Conservation (phyloP, 306 rosid species). For the Pyrus bretschneideri region DNA sequence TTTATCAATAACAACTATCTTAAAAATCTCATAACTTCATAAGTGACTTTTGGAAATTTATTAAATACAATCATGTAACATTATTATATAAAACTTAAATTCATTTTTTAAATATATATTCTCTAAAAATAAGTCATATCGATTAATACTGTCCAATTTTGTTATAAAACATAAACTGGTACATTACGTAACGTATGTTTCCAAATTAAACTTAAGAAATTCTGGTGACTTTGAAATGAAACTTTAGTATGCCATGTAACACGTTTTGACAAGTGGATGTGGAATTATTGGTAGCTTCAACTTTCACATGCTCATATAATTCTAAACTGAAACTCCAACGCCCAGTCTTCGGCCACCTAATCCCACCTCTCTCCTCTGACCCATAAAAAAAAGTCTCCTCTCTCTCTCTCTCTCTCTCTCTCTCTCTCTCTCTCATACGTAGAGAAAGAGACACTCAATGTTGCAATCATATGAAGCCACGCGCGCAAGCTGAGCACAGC, state of each 20-base stretch:
- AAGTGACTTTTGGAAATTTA: too few relatives aligned
- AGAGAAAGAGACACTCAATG: not conserved
- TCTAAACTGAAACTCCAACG: slow-evolving; percentile 18
- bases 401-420: not conserved
- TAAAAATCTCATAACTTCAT: too few relatives aligned
- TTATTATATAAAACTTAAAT: too few relatives aligned
- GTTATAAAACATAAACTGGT: too few relatives aligned
- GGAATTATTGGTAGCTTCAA: slow-evolving; percentile 19
- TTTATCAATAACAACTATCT: too few relatives aligned
- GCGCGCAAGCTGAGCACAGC: not conserved
- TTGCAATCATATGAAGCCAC: not conserved
- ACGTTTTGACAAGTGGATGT: slow-evolving; percentile 26
- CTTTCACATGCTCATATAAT: not conserved
- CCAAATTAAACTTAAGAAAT: too few relatives aligned
- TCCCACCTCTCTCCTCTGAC: not conserved
- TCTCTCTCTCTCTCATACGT: not conserved
- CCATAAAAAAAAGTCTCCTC: not conserved
- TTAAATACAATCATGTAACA: too few relatives aligned
- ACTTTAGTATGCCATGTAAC: not conserved
- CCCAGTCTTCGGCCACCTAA: slow-evolving; percentile 32
- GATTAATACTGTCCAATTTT: too few relatives aligned
- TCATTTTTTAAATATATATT: too few relatives aligned
- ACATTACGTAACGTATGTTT: too few relatives aligned
- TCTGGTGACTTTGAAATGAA: not conserved
- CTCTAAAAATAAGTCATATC: too few relatives aligned